Conservation (phyloP, 2,329 filamentous ascomycete genomes). For the Monilinia fructicola region DNA sequence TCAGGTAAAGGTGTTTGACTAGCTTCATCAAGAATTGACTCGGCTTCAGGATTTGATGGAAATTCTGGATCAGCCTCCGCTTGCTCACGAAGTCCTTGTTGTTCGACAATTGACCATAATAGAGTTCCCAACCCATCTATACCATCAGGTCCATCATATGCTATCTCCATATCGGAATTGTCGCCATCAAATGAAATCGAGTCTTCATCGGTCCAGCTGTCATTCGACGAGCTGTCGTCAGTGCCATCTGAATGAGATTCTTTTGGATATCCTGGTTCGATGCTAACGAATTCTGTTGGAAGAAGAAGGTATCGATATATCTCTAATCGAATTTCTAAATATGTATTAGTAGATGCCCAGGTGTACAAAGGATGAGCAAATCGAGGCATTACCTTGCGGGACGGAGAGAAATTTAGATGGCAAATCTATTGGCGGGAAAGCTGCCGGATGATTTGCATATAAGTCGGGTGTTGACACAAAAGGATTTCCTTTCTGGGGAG, state of each 20-base stretch:
- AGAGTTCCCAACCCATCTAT: background rate
- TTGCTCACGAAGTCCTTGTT: background rate
- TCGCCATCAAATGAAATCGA: constrained; percentile 9
- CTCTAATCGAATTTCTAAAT: constrained; percentile 20
- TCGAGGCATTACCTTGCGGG: background rate
- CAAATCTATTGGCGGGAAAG: background rate
- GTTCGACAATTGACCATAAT: background rate
- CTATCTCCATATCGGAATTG: constrained; percentile 10
- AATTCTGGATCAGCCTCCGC: background rate
- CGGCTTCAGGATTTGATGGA: constrained; percentile 10
- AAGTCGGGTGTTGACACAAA: too few species aligned
- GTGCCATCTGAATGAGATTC: too few species aligned
- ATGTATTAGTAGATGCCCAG: background rate
- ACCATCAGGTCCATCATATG: background rate
- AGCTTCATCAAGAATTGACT: constrained; percentile 10
- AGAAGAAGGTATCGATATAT: constrained; percentile 24
- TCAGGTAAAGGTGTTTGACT: background rate
- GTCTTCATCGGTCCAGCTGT: constrained; percentile 18
- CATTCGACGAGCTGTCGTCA: background rate
- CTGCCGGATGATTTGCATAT: constrained; percentile 14
- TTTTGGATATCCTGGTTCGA: background rate
- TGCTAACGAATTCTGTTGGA: background rate
- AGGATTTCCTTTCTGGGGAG: background rate
- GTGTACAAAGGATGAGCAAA: too few species aligned
- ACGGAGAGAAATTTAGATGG: constrained; percentile 4